Conservation (phyloP, 495 filamentous ascomycete genomes). For the Jackrogersella minutella region DNA sequence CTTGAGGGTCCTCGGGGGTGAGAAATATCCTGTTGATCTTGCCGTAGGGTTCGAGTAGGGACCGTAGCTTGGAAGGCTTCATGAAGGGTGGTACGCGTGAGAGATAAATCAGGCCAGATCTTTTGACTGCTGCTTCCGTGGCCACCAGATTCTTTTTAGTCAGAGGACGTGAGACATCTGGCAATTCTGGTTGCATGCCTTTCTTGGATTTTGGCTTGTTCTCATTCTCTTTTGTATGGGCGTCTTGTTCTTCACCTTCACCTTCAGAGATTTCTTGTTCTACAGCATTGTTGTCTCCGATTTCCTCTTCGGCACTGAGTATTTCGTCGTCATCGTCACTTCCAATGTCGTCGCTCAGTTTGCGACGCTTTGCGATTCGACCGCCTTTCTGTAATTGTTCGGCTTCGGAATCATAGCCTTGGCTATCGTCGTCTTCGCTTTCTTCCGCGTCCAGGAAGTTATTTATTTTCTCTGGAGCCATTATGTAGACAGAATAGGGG, state of each 20-base stretch:
- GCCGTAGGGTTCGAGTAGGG: constrained; percentile 78
- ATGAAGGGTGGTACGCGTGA: constrained; percentile 94
- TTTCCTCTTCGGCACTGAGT: constrained; percentile 42
- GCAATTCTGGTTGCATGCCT: constrained; percentile 48
- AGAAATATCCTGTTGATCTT: constrained; percentile 87
- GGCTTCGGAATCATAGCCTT: constrained; percentile 74
- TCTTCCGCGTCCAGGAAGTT: constrained; percentile 74
- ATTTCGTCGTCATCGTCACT: constrained; percentile 50
- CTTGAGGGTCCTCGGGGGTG: constrained; percentile 74
- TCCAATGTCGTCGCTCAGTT: constrained; percentile 59
- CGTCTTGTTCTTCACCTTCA: constrained; percentile 17
- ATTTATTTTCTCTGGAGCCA: constrained; percentile 76
- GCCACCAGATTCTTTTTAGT: constrained; percentile 67
- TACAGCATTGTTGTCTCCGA: constrained; percentile 20
- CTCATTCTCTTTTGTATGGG: constrained; percentile 36
- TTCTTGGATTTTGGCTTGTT: constrained; percentile 24
- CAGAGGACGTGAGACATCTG: constrained; percentile 58
- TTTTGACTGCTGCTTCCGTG: constrained; percentile 63
- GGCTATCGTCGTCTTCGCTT: constrained; percentile 71
- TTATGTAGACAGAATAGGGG: too few species aligned
- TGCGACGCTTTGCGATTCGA: constrained; percentile 71
- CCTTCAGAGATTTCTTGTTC: constrained; percentile 40
- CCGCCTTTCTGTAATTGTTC: constrained; percentile 71
- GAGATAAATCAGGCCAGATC: constrained; percentile 85
- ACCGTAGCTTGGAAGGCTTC: constrained; percentile 82